Percentiles rank a stretch among this genome's conserved stretches.
phyloP scores from a whole-genome alignment of 441 rosid species.

The Metrosideros polymorpha region DNA sequence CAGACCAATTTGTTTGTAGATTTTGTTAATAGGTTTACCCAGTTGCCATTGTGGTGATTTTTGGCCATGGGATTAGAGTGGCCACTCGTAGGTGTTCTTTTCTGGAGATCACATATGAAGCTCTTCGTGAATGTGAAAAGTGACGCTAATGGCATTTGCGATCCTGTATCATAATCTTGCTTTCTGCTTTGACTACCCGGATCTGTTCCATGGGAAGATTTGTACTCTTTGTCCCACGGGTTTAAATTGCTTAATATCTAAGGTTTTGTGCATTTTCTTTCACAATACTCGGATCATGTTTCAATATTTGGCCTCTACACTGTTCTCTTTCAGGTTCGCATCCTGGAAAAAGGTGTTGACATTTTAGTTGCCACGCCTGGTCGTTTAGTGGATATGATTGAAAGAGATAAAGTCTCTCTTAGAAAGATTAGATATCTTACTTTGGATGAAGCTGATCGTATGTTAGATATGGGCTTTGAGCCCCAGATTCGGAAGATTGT shows the following conservation, averaged over 20 bases:
- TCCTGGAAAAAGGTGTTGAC: slow-evolving; percentile 24
- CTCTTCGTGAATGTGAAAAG: neutral
- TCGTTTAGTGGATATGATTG: slow-evolving; percentile 24
- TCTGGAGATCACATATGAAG: neutral
- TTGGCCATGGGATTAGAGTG: neutral
- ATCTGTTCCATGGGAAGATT: neutral
- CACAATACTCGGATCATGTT: neutral
- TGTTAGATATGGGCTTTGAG: slow-evolving; percentile 38
- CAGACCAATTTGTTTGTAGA: neutral
- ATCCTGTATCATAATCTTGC: neutral
- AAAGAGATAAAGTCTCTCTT: slow-evolving; percentile 21
- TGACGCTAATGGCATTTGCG: neutral
- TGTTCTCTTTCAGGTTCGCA: slow-evolving; percentile 8
- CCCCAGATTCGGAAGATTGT: slow-evolving; percentile 28
- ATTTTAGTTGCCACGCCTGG: slow-evolving; percentile 36
- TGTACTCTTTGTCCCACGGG: neutral
- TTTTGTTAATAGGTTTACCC: neutral
- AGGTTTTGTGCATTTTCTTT: neutral
- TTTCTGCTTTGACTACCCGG: neutral
- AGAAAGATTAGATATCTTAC: slow-evolving; percentile 20
- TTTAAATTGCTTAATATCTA: neutral
- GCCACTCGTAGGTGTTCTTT: neutral
- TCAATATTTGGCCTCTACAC: neutral
- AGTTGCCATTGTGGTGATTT: neutral
- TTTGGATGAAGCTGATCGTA: slow-evolving; percentile 30